Evolutionary conservation across 1,284 basidiomycete genomes (phyloP).

Genomic region (Austroboletus niveus): DNA sequence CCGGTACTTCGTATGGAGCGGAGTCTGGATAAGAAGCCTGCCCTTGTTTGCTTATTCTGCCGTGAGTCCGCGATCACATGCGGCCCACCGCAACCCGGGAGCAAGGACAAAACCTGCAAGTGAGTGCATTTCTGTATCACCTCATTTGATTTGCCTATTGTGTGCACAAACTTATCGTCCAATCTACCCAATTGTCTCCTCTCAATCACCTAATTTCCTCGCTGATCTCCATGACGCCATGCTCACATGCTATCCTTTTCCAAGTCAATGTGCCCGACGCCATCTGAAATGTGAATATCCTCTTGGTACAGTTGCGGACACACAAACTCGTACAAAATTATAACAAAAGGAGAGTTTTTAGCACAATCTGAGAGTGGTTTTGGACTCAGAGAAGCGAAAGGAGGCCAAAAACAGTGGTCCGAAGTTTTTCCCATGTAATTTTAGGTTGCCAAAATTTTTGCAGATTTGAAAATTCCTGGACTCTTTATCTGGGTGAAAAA

Average conservation of each 20-base stretch:
- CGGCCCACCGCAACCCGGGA: constrained; percentile 49
- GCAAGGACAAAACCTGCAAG: constrained; percentile 59
- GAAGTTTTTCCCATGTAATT: too few species aligned
- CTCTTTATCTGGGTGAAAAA: too few species aligned
- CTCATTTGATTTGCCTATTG: not conserved
- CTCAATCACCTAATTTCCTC: constrained; percentile 18
- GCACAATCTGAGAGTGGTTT: too few species aligned
- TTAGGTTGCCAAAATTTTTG: too few species aligned
- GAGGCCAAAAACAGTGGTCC: too few species aligned
- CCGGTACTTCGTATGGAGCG: constrained; percentile 21
- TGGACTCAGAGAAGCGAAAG: too few species aligned
- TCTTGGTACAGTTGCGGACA: constrained; percentile 21
- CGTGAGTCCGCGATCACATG: constrained; percentile 65
- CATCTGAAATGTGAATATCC: constrained; percentile 60
- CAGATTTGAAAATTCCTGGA: too few species aligned
- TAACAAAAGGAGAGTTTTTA: too few species aligned
- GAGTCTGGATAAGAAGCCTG: constrained; percentile 45
- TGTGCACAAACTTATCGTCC: constrained; percentile 4
- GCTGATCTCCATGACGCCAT: constrained; percentile 21
- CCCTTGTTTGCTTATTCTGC: constrained; percentile 61
- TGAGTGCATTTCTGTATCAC: constrained; percentile 35
- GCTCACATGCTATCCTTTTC: constrained; percentile 22
- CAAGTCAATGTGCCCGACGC: constrained; percentile 60
- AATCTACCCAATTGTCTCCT: constrained; percentile 12
- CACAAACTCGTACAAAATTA: too few species aligned